These are phyloP conservation scores for Eragrostis nindensis DNA, from an alignment of 176 grass and related monocot genomes.

Conservation along the genomic window DNA sequence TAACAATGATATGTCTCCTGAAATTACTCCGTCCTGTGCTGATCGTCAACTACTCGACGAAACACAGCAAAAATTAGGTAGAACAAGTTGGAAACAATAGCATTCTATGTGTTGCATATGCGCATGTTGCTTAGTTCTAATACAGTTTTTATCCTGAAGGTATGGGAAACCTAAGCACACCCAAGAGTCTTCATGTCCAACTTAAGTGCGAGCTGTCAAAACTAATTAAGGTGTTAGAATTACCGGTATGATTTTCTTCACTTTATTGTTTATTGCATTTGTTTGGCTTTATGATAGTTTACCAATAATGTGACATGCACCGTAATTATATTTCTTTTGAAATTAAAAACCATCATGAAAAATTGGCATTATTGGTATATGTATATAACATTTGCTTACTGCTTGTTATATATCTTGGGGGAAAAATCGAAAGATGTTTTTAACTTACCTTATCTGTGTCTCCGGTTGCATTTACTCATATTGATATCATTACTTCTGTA, in stretches of 20 bases:
- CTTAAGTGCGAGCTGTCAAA: slow-evolving; percentile 66
- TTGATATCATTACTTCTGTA: slow-evolving; percentile 4
- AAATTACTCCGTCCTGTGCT: slow-evolving; percentile 27
- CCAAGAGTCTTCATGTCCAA: slow-evolving; percentile 61
- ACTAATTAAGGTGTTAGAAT: slow-evolving; percentile 53
- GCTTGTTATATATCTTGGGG: not conserved
- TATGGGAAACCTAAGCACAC: slow-evolving; percentile 50
- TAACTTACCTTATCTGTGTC: not conserved
- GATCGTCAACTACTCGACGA: slow-evolving; percentile 23
- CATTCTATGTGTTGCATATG: slow-evolving; percentile 24
- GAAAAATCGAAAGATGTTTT: not conserved
- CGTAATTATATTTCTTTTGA: not conserved
- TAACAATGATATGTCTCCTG: slow-evolving; percentile 26
- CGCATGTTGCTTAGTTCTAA: slow-evolving; percentile 39
- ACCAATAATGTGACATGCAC: not conserved
- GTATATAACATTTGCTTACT: not conserved
- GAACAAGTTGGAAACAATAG: slow-evolving; percentile 11
- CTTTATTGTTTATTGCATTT: not conserved
- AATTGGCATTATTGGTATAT: not conserved
- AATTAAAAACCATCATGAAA: not conserved
- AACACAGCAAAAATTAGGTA: slow-evolving; percentile 29
- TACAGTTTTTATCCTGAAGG: slow-evolving; percentile 44
- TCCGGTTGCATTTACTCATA: slow-evolving; percentile 10
- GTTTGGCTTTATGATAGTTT: not conserved
- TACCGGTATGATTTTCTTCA: slow-evolving; percentile 61